Percentiles rank a stretch among this genome's conserved stretches.
These are phyloP conservation scores for Myxozyma mucilagina DNA, from an alignment of 805 yeast genomes.

Conservation along the genomic window DNA sequence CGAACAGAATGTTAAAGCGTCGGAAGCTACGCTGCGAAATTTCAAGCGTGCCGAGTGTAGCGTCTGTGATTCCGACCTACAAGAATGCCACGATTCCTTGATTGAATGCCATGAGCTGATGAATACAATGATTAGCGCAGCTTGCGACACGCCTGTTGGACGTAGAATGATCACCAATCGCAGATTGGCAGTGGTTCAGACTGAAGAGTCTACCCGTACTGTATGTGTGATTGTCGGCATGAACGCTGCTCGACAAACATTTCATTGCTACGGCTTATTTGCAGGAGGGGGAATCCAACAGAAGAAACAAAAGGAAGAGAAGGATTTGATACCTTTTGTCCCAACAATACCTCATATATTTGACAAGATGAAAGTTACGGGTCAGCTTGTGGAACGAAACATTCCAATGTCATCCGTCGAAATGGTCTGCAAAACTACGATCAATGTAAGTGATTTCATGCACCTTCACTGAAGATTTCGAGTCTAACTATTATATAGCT, in stretches of 20 bases:
- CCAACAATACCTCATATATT: slow-evolving; percentile 14
- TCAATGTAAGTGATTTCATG: background rate
- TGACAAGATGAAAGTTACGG: background rate
- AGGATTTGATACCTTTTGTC: slow-evolving; percentile 23
- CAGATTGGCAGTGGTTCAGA: slow-evolving; percentile 29
- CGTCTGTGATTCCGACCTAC: slow-evolving; percentile 48
- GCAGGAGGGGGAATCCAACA: background rate
- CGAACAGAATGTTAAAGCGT: slow-evolving; percentile 59
- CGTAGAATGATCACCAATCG: slow-evolving; percentile 46
- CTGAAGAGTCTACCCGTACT: slow-evolving; percentile 25
- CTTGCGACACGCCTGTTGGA: slow-evolving; percentile 47
- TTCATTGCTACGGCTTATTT: slow-evolving; percentile 25
- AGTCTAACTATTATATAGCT: background rate
- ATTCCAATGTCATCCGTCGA: slow-evolving; percentile 49
- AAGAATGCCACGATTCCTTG: slow-evolving; percentile 48
- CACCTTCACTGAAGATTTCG: background rate
- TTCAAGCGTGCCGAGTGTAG: slow-evolving; percentile 42
- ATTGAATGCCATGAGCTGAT: slow-evolving; percentile 50
- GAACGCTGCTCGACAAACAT: slow-evolving; percentile 6
- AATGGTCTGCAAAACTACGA: slow-evolving; percentile 45
- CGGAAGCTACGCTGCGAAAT: slow-evolving; percentile 50
- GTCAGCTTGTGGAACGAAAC: slow-evolving; percentile 35
- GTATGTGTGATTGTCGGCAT: slow-evolving; percentile 25
- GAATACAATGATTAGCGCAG: slow-evolving; percentile 49
- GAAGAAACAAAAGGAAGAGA: slow-evolving; percentile 11